Base-by-base conservation (phyloP, 345 rosid species). In the Litchi chinensis region DNA sequence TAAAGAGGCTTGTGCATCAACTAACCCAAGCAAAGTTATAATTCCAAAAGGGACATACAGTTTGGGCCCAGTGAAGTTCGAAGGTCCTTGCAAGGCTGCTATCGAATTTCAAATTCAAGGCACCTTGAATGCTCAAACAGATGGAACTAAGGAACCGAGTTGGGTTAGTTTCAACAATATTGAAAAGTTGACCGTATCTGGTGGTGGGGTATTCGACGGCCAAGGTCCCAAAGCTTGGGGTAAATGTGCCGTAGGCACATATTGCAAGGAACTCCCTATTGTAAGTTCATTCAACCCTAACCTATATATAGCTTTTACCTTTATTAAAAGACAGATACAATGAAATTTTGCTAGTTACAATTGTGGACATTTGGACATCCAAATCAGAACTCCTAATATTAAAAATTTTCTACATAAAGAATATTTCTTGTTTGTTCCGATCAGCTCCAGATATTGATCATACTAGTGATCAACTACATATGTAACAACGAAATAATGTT, bases 21-120 rank as follows among this genome's bases (percentile, higher is more conserved):
- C 79, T 18, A 79, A 10, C n/a, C 75, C 83, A 6, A 74, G 84
- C 82, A 77, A 71, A 6, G 54, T 90, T 8, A 60, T 68, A 71
- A 82, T 89, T 40, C 77, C 86, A 5, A 71, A 81, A 80, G 93
- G 91, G n/a, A 76, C 68, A 10, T 90, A 83, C 76, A 18, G 77
- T 67, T 74, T 84, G 44, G 68, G 80, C 6, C 15, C 6, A 1
- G 3, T 86, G 75, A 79, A 8, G 19, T 71, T 90, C 56, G 7
- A 22, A 19, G 91, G 92, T 21, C 91, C 93, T 8, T 90, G 93
- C 86, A 85, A 86, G 73, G 78, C 77, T 48, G 68, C 80, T 5
- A 43, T 91, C 37, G 79, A 76, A 62, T 0, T 88, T 15, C 79
- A 78, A 65, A 24, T 91, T 32, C 70, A 80, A 65, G 95, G 91